phyloP scores from a whole-genome alignment of 768 basidiomycete genomes.

The Panus rudis region DNA sequence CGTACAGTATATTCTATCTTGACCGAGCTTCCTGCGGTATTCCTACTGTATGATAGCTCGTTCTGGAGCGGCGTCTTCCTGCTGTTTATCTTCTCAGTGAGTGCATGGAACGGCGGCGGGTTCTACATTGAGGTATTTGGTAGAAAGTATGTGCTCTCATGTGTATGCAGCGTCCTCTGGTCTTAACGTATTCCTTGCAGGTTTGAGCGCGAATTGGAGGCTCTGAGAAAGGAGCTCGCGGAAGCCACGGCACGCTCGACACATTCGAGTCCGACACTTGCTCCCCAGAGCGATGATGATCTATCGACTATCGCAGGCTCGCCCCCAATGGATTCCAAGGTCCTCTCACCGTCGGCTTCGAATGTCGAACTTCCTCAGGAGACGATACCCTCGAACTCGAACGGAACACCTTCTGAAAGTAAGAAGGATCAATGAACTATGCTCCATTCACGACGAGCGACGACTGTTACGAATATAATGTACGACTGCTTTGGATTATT shows the following conservation, averaged over 20 bases:
- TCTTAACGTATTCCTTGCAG: slow-evolving; percentile 30
- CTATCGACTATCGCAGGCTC: slow-evolving; percentile 33
- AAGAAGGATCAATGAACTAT: slow-evolving; percentile 26
- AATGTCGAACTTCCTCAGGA: slow-evolving; percentile 15
- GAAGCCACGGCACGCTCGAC: slow-evolving; percentile 53
- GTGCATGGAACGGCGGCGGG: slow-evolving; percentile 94
- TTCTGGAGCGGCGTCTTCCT: slow-evolving; percentile 75
- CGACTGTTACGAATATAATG: too few species aligned
- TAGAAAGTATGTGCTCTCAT: slow-evolving; percentile 64
- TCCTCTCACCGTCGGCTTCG: slow-evolving; percentile 16
- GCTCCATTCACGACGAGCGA: too few species aligned
- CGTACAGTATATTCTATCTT: slow-evolving; percentile 70
- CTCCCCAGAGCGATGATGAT: slow-evolving; percentile 34
- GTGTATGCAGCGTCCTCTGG: not conserved
- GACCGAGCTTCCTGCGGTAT: slow-evolving; percentile 82
- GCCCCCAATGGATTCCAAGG: slow-evolving; percentile 20
- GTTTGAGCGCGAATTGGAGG: slow-evolving; percentile 89
- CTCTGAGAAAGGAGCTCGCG: slow-evolving; percentile 83
- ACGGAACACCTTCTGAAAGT: slow-evolving; percentile 7
- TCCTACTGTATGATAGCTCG: slow-evolving; percentile 73
- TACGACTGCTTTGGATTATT: too few species aligned
- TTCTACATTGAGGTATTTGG: slow-evolving; percentile 98
- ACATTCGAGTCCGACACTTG: slow-evolving; percentile 39
- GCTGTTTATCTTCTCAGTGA: slow-evolving; percentile 73
- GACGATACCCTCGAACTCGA: not conserved